These are phyloP conservation scores for Chlorella sp. DNA, from an alignment of 139 green algal species.

Conservation along the genomic window DNA sequence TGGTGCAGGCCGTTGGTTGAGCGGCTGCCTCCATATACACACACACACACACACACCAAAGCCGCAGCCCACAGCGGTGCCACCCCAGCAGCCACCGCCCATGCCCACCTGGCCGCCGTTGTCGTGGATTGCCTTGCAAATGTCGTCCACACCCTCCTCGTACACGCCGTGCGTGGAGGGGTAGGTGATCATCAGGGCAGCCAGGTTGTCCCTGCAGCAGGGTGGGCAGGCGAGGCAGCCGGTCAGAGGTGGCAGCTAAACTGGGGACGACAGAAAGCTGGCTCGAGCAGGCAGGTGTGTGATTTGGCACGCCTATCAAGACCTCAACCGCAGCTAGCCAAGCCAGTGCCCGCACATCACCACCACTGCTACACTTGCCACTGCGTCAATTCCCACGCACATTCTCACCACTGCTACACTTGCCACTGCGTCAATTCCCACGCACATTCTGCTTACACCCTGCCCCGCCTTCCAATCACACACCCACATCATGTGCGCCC, in stretches of 20 bases:
- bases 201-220: slow-evolving; percentile 79
- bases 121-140: slow-evolving; percentile 96
- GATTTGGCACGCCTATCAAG: no score
- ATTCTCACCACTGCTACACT: no score
- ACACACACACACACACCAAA: neutral
- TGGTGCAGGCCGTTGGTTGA: neutral
- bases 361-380: no score
- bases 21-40: no score
- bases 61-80: neutral
- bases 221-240: neutral
- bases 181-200: slow-evolving; percentile 99
- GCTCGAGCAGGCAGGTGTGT: no score
- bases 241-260: no score
- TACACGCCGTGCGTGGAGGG: slow-evolving; percentile 98
- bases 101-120: slow-evolving; percentile 76
- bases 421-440: no score
- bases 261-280: neutral
- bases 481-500: neutral
- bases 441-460: no score
- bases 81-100: neutral
- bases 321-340: no score
- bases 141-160: slow-evolving; percentile 96
- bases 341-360: no score
- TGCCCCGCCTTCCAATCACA: no score
- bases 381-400: no score